Evolutionary conservation across 768 basidiomycete genomes (phyloP).

Genomic region (Lentinula aciculospora): DNA sequence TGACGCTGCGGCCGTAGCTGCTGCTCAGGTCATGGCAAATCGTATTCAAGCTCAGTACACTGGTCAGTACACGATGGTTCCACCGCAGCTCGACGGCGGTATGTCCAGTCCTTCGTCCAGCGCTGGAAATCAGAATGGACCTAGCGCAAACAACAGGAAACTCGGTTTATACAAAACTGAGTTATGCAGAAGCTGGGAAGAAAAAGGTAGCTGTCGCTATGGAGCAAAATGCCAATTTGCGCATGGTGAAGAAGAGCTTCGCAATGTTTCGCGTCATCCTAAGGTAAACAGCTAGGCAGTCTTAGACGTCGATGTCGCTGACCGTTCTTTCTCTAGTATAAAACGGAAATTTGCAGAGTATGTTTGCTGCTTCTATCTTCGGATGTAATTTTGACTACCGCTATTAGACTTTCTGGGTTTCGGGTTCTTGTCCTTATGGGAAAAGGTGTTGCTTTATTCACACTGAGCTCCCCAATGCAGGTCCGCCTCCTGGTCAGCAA

Average conservation of each 20-base stretch:
- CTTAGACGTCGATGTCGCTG: slow-evolving; percentile 3
- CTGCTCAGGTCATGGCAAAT: slow-evolving; percentile 46
- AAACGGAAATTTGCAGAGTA: slow-evolving; percentile 91
- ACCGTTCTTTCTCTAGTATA: slow-evolving; percentile 51
- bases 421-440: slow-evolving; percentile 88
- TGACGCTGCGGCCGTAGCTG: slow-evolving; percentile 40
- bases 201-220: slow-evolving; percentile 83
- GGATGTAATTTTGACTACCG: neutral
- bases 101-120: slow-evolving; percentile 36
- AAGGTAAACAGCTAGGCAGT: slow-evolving; percentile 47
- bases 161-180: slow-evolving; percentile 89
- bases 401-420: slow-evolving; percentile 85
- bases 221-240: slow-evolving; percentile 90
- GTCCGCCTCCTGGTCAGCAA: slow-evolving; percentile 29
- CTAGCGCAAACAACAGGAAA: slow-evolving; percentile 90
- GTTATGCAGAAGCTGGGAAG: slow-evolving; percentile 87
- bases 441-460: slow-evolving; percentile 94
- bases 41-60: slow-evolving; percentile 64
- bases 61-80: slow-evolving; percentile 35
- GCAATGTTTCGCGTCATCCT: slow-evolving; percentile 80
- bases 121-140: slow-evolving; percentile 46
- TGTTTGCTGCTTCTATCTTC: slow-evolving; percentile 16
- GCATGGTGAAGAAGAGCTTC: slow-evolving; percentile 85
- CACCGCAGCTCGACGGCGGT: slow-evolving; percentile 27
- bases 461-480: slow-evolving; percentile 68